Evolutionary conservation across 495 filamentous ascomycete genomes (phyloP).

Genomic region (Daldinia decipiens): DNA sequence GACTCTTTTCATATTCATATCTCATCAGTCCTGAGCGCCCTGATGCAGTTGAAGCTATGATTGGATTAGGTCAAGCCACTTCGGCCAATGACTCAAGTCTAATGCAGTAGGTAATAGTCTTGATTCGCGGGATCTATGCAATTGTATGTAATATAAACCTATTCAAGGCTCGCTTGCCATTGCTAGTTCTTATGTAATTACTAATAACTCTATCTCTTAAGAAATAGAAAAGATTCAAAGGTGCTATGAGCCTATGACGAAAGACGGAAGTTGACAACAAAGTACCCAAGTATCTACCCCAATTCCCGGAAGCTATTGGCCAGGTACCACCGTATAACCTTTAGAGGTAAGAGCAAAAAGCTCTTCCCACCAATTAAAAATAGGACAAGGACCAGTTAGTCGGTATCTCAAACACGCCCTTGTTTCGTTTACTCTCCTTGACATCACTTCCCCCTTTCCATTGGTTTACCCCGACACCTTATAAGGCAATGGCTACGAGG

Average conservation of each 20-base stretch:
- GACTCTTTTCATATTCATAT: not conserved
- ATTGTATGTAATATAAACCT: not conserved
- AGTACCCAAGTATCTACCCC: slow-evolving; percentile 2
- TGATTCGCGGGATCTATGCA: not conserved
- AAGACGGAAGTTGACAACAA: not conserved
- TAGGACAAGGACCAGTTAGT: slow-evolving; percentile 21
- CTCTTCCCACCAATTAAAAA: slow-evolving; percentile 30
- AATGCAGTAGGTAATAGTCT: not conserved
- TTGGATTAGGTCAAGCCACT: slow-evolving; percentile 10
- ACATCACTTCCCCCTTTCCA: slow-evolving; percentile 30
- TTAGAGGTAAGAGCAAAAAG: too few relatives aligned
- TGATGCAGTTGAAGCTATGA: slow-evolving; percentile 20
- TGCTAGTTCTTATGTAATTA: not conserved
- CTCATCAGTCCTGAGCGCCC: not conserved
- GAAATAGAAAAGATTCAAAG: not conserved
- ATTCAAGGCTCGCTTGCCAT: not conserved
- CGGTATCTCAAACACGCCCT: slow-evolving; percentile 44
- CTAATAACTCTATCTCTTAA: not conserved
- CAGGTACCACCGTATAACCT: slow-evolving; percentile 11
- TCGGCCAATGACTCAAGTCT: slow-evolving; percentile 38
- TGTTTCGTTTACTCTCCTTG: slow-evolving; percentile 46
- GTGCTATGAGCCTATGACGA: not conserved
- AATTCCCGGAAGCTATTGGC: not conserved
- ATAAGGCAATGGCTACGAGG: slow-evolving; percentile 24
- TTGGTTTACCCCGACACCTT: slow-evolving; percentile 31